Evolutionary conservation across 2,329 filamentous ascomycete species (phyloP), one percentile per base, ranked within the genome.

Genomic region (Monosporascus ibericus): DNA sequence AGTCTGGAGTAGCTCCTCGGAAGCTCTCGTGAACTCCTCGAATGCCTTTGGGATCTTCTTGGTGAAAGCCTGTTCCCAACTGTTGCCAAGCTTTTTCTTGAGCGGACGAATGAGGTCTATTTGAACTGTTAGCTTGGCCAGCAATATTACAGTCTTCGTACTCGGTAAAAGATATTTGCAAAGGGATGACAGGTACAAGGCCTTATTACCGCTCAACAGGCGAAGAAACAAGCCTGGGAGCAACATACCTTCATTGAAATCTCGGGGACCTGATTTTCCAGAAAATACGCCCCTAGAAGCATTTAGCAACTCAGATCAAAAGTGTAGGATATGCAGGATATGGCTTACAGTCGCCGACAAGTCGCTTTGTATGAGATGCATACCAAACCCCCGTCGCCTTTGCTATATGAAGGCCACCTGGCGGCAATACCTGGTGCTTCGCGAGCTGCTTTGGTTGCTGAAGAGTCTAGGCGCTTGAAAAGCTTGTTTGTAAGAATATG

Each of bases 171-270:
- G 25, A 25, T 25, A 25, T 9, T 27, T 27, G 7, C 9, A 27
- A 2, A 7, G 8, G 25, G 2, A 27, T 27, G 25, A 9, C 2
- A 27, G 7, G 17, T 48, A 1, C 27, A 30, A 47, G 4, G 2
- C n/a, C 9, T 24, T 20, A 5, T 15, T 14, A 11, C 4, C 1
- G 17, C 24, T 38, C 17, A 39, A 15, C 2, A n/a, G 17, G 15
- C 1, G n/a, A 9, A 11, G 11, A 34, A 20, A 36, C 17, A 30
- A 30, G 4, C 3, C 14, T 20, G 6, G 11, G 17, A 44, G 8
- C 15, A 47, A 22, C 42, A 22, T 55, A 58, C 60, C 60, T 55
- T 53, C 52, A 37, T 62, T 62, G 49, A 62, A 62, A 38, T 60
- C 40, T 27, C 37, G 49, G 2, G 30, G 40, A 7, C 57, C 55